Percentiles rank a stretch among this genome's conserved stretches.
Evolutionary conservation across 345 rosid genomes (phyloP).

Genomic region (Camelina hispida): DNA sequence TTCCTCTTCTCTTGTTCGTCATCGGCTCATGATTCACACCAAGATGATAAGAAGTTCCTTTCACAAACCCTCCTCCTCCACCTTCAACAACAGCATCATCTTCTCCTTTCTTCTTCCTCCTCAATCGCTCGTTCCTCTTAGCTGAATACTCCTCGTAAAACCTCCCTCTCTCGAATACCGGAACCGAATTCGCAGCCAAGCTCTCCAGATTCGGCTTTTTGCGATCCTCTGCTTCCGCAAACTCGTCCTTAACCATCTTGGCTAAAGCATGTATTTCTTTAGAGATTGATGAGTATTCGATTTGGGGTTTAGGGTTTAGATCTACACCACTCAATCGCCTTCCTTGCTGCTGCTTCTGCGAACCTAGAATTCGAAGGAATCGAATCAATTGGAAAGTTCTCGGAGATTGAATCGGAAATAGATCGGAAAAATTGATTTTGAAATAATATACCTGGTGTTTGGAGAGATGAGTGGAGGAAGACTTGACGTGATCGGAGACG

Average conservation of each 20-base stretch:
- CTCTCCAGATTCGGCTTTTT: slow-evolving; percentile 13
- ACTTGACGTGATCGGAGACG: slow-evolving; percentile 64
- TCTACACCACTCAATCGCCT: slow-evolving; percentile 37
- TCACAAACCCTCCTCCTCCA: too few relatives aligned
- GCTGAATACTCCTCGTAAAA: slow-evolving; percentile 84
- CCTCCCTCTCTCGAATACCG: slow-evolving; percentile 80
- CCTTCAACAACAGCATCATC: slow-evolving; percentile 31
- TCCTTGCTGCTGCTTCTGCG: slow-evolving; percentile 56
- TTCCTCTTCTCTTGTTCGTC: slow-evolving; percentile 64
- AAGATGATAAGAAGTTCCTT: slow-evolving; percentile 50
- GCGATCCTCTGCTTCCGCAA: neutral
- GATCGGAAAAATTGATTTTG: too few relatives aligned
- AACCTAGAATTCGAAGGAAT: slow-evolving; percentile 47
- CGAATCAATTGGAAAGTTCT: neutral
- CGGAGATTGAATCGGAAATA: too few relatives aligned
- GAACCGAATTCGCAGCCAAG: slow-evolving; percentile 39
- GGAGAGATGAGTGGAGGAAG: slow-evolving; percentile 50
- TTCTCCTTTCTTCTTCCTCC: slow-evolving; percentile 60
- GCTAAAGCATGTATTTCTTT: slow-evolving; percentile 69
- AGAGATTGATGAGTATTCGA: slow-evolving; percentile 67
- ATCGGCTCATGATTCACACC: slow-evolving; percentile 65
- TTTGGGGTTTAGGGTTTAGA: slow-evolving; percentile 53
- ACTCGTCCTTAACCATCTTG: slow-evolving; percentile 52
- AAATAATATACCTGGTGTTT: slow-evolving; percentile 60
- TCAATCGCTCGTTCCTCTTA: slow-evolving; percentile 82